Percentiles rank a stretch among this genome's conserved stretches.
Conservation (phyloP, 805 yeast species). For the Starmera caribaea region DNA sequence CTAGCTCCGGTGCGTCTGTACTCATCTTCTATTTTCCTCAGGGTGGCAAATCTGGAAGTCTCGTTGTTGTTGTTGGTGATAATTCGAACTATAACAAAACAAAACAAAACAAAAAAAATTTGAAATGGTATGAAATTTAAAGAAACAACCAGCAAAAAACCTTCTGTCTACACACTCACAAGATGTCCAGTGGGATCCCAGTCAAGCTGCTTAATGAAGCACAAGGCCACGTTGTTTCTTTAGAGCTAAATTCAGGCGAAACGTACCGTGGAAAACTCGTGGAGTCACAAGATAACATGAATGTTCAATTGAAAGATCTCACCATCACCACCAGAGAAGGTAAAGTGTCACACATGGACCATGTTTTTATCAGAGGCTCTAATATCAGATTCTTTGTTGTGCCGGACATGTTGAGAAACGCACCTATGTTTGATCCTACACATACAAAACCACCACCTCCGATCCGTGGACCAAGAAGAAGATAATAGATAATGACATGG, state of each 20-base stretch:
- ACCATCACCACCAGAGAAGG: constrained; percentile 74
- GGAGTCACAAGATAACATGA: constrained; percentile 90
- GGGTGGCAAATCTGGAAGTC: background rate
- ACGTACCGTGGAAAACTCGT: constrained; percentile 79
- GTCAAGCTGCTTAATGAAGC: constrained; percentile 82
- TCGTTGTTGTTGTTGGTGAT: background rate
- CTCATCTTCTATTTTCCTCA: constrained; percentile 4
- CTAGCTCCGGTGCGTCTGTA: constrained; percentile 3
- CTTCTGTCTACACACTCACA: background rate
- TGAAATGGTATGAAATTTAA: constrained; percentile 1
- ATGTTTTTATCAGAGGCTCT: constrained; percentile 87
- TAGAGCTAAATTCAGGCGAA: constrained; percentile 81
- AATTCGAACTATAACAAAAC: background rate
- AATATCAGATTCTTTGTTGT: constrained; percentile 75
- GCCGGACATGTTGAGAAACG: constrained; percentile 81
- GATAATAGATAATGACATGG: no score
- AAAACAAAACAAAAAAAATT: no score
- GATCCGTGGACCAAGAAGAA: constrained; percentile 47
- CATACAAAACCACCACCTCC: constrained; percentile 63
- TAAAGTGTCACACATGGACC: constrained; percentile 62
- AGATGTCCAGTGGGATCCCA: constrained; percentile 56
- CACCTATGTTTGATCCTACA: constrained; percentile 73
- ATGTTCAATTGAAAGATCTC: constrained; percentile 75
- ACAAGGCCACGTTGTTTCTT: constrained; percentile 75
- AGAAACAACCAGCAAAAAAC: background rate